Evolutionary conservation across 192 early-diverging fungal genomes (phyloP).

Genomic region (Oehlia diaphana): DNA sequence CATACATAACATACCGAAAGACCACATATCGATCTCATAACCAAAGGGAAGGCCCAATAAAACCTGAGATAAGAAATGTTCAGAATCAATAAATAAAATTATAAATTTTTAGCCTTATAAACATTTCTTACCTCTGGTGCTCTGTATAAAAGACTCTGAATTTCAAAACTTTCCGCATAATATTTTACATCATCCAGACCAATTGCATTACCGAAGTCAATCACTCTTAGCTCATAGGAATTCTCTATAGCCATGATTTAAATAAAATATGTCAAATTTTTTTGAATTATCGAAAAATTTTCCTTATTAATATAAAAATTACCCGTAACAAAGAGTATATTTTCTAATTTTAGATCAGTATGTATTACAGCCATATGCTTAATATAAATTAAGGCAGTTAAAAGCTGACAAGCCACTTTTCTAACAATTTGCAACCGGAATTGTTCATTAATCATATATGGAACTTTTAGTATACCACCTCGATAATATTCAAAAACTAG

Average conservation of each 20-base stretch:
- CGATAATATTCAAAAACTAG: conserved; percentile 17
- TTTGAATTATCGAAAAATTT: too few relatives aligned
- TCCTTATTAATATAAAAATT: not conserved
- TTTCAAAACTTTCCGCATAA: conserved; percentile 11
- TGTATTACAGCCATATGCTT: conserved; percentile 10
- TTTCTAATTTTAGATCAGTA: conserved; percentile 17
- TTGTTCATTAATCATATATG: not conserved
- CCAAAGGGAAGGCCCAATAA: conserved; percentile 19
- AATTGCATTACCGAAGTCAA: conserved; percentile 25
- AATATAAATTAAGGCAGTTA: conserved; percentile 15
- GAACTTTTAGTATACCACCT: conserved; percentile 1
- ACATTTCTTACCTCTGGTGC: conserved; percentile 7
- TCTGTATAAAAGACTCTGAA: conserved; percentile 18
- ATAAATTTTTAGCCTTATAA: not conserved
- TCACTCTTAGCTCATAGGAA: not conserved
- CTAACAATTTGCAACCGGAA: not conserved
- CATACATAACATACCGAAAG: conserved; percentile 7
- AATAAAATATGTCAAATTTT: not conserved
- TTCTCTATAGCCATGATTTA: not conserved
- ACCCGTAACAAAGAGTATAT: conserved; percentile 8
- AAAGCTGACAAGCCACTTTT: conserved; percentile 14
- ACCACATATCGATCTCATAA: conserved; percentile 21
- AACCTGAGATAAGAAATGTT: not conserved
- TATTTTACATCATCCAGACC: not conserved
- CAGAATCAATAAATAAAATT: not conserved